Evolutionary conservation across 352 stramenopile species (phyloP).

Genomic region (Achlya hypogyna): DNA sequence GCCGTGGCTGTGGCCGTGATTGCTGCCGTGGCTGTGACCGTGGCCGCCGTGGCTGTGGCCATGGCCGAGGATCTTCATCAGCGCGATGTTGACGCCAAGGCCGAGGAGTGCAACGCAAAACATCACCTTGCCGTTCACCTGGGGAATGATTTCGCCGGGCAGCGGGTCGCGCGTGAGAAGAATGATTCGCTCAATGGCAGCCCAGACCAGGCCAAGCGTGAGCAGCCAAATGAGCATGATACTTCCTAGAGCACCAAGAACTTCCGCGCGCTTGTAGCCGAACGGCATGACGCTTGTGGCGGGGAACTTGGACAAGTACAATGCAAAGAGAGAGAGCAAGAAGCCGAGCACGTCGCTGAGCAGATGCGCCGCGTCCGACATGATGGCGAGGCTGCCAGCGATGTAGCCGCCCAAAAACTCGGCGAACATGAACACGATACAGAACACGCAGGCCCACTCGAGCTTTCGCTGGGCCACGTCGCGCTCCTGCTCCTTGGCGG

Average conservation of each 20-base stretch:
- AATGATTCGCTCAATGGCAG: slow-evolving; percentile 83
- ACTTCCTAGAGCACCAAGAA: slow-evolving; percentile 91
- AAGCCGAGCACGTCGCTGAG: slow-evolving; percentile 74
- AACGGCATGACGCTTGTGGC: slow-evolving; percentile 73
- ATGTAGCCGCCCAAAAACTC: slow-evolving; percentile 93
- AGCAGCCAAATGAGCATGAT: slow-evolving; percentile 93
- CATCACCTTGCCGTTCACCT: slow-evolving; percentile 93
- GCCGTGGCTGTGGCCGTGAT: slow-evolving; percentile 38
- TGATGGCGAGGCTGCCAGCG: slow-evolving; percentile 92
- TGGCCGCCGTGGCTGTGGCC: slow-evolving; percentile 43
- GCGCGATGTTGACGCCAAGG: slow-evolving; percentile 90
- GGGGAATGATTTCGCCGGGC: slow-evolving; percentile 27
- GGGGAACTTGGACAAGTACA: slow-evolving; percentile 55
- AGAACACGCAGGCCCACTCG: slow-evolving; percentile 66
- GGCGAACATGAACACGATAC: slow-evolving; percentile 91
- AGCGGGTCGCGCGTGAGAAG: slow-evolving; percentile 24
- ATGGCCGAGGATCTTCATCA: slow-evolving; percentile 89
- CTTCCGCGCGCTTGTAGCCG: slow-evolving; percentile 94
- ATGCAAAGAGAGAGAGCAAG: slow-evolving; percentile 70
- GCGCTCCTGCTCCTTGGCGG: not conserved
- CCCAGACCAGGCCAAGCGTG: slow-evolving; percentile 85
- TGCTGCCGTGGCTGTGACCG: slow-evolving; percentile 32
- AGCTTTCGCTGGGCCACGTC: slow-evolving; percentile 38
- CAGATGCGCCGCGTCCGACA: slow-evolving; percentile 83
- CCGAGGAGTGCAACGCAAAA: slow-evolving; percentile 89